Conservation (phyloP, 1,284 basidiomycete species). For the Tilletia setariae region DNA sequence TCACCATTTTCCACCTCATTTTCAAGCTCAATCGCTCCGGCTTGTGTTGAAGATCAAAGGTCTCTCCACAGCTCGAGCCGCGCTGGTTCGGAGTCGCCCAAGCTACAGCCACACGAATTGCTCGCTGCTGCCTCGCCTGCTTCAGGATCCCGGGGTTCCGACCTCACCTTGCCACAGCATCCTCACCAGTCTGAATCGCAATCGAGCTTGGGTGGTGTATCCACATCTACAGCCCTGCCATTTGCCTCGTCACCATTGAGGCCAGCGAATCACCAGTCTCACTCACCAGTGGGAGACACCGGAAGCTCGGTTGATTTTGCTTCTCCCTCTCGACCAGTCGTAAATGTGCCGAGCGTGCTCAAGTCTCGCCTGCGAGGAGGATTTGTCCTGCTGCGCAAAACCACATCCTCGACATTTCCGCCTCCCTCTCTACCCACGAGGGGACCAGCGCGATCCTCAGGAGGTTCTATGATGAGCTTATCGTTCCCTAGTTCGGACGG, state of each 20-base stretch:
- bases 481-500: neutral
- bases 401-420: slow-evolving; percentile 7
- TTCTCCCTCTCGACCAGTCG: neutral
- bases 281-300: too few relatives aligned
- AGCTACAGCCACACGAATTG: too few relatives aligned
- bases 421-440: neutral
- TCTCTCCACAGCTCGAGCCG: too few relatives aligned
- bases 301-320: neutral
- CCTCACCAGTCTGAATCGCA: neutral
- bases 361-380: neutral
- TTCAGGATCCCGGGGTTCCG: neutral
- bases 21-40: neutral
- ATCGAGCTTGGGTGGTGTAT: neutral
- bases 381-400: neutral
- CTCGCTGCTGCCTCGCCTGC: too few relatives aligned
- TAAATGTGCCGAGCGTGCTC: neutral
- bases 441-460: neutral
- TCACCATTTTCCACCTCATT: too few relatives aligned
- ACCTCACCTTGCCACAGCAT: neutral
- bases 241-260: slow-evolving; percentile 3
- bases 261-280: neutral
- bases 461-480: neutral
- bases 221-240: neutral
- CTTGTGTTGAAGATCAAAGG: too few relatives aligned
- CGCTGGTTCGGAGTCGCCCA: too few relatives aligned